Evolutionary conservation across 257 asterid species (phyloP), one percentile per base, ranked within the genome.

Genomic region (Solanum pinnatisectum): DNA sequence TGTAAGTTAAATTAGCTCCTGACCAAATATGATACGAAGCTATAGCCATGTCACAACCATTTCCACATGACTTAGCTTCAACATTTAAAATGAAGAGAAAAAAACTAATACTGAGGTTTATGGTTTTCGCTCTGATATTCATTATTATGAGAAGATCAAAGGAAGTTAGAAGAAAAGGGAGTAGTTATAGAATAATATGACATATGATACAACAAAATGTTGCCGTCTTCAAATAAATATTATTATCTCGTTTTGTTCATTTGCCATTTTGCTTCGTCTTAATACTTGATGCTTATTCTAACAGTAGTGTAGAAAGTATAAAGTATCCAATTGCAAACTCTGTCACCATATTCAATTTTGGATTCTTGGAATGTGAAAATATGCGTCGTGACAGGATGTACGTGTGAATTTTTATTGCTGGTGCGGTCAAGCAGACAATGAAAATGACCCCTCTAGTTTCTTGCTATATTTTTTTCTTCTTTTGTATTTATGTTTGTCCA

Each of bases 1-100:
- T 91, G 91, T 93, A 95, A 9, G 96, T 91, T 72, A 96, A 94
- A 60, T 95, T 96, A 30, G 96, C 84, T 30, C 96, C 98, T 86
- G 85, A 88, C 92, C 89, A 89, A 16, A 93, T 89, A 90, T 93
- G 92, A 91, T 94, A 96, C 1, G 98, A 96, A 49, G 95, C 98
- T 67, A 96, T 22, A 40, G 98, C 98, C 7, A 94, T 90, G 23
- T 91, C 84, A 84, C 98, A 96, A 10, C 98, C 96, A 27, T 86
- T 91, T 46, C 83, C 88, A 86, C 98, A 96, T 74, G 82, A 36
- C 87, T 90, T 93, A 72, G 94, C 95, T 88, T 93, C 94, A 36
- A 39, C 87, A 10, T 44, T 85, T 70, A 85, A n/a, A 27, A 79
- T 39, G n/a, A 89, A 39, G 35, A 91, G 74, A 49, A 88, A 63